A percentile compares a stretch with the other conserved stretches of the same genome.
These are phyloP conservation scores for Tubosaeta sp. DNA, from an alignment of 768 basidiomycete genomes.

Conservation along the genomic window DNA sequence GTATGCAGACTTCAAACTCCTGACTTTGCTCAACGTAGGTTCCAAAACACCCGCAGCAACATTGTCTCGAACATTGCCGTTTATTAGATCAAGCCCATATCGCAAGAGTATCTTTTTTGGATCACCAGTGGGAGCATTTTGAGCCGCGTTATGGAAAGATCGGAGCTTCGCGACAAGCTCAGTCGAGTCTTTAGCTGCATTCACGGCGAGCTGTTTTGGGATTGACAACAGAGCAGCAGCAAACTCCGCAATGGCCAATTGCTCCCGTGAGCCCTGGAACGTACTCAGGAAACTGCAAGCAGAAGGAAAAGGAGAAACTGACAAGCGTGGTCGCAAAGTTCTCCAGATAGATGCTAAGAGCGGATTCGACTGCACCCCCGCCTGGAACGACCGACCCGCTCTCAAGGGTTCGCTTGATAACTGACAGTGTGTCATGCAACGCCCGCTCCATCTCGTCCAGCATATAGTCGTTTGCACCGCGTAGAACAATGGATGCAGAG, in stretches of 20 bases:
- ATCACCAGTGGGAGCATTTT: conserved; percentile 86
- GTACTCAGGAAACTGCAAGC: not conserved
- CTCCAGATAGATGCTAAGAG: conserved; percentile 94
- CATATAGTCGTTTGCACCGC: conserved; percentile 99
- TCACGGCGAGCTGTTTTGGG: conserved; percentile 94
- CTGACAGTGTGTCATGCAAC: conserved; percentile 88
- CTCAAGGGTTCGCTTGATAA: conserved; percentile 96
- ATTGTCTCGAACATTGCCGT: conserved; percentile 95
- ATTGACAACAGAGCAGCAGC: conserved; percentile 89
- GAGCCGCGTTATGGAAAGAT: conserved; percentile 95
- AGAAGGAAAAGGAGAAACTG: conserved; percentile 27
- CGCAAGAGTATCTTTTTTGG: conserved; percentile 86
- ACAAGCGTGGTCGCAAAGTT: conserved; percentile 98
- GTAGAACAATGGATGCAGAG: conserved; percentile 87
- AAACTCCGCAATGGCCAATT: conserved; percentile 99
- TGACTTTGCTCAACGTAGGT: conserved; percentile 96
- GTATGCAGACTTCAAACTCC: conserved; percentile 94
- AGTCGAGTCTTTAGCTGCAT: conserved; percentile 98
- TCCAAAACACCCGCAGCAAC: conserved; percentile 90
- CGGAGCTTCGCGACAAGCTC: conserved; percentile 96
- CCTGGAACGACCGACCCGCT: conserved; percentile 95
- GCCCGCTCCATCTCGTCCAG: conserved; percentile 99
- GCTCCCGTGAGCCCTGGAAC: conserved; percentile 90
- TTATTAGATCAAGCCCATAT: conserved; percentile 92
- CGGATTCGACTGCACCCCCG: conserved; percentile 96